Percentiles rank a stretch among this genome's conserved stretches.
Conservation (phyloP, 768 basidiomycete genomes). For the Lactifluus pinguis region DNA sequence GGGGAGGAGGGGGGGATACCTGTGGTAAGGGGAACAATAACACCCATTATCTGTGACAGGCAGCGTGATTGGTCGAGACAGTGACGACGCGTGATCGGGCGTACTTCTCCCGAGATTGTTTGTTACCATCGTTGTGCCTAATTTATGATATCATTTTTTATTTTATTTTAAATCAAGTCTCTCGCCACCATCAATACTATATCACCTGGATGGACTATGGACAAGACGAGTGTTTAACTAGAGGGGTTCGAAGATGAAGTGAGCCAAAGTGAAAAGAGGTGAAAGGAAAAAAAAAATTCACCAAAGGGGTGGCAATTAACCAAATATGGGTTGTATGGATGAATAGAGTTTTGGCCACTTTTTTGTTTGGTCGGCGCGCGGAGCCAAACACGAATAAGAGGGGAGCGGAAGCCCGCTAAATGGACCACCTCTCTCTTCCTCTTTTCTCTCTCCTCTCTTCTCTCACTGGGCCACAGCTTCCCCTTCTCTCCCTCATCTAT, state of each 20-base stretch:
- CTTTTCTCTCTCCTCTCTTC: conserved; percentile 26
- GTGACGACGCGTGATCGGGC: conserved; percentile 12
- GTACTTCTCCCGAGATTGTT: conserved; percentile 12
- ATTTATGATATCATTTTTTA: neutral
- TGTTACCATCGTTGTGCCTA: neutral
- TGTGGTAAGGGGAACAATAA: neutral
- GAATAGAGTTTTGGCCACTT: conserved; percentile 26
- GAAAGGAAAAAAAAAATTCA: neutral
- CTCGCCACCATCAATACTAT: neutral
- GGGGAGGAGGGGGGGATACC: neutral
- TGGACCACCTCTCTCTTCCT: conserved; percentile 19
- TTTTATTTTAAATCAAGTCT: neutral
- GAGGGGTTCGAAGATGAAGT: neutral
- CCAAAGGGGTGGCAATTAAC: neutral
- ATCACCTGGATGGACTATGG: neutral
- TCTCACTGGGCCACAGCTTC: conserved; percentile 25
- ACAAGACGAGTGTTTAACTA: neutral
- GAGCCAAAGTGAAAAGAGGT: neutral
- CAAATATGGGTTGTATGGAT: conserved; percentile 9
- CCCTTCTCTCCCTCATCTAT: conserved; percentile 54
- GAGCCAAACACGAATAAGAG: conserved; percentile 30
- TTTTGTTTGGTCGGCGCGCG: conserved; percentile 28
- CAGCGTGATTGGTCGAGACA: neutral
- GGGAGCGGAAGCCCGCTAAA: conserved; percentile 23
- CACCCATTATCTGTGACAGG: neutral